Base-by-base conservation (phyloP, 1,139 yeast species). In the Citeromyces hawaiiensis region DNA sequence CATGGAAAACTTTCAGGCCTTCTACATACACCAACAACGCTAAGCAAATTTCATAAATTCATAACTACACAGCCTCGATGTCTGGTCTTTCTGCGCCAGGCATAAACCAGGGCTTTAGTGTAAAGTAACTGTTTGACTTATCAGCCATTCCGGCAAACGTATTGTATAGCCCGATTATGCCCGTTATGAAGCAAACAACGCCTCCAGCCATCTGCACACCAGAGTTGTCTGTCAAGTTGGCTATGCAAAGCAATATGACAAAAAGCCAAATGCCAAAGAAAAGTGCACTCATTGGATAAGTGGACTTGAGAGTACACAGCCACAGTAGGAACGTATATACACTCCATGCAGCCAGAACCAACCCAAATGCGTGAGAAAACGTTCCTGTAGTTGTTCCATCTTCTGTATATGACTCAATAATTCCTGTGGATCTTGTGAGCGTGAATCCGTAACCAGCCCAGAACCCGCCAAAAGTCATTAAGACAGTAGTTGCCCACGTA, bases 381-480 rank as follows among this genome's bases (percentile, higher is more conserved):
- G 66, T 71, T 6, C 61, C 61, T 1, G 62, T 55, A 4, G 17
- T 16, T 3, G 34, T 16, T 30, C 34, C 34, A 17, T 30, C 34
- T 18, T 8, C 36, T 9, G 29, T 19, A 49, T 80, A 80, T 17
- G 77, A 70, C 4, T 65, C 60, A 2, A 60, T 54, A 40, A 76
- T 68, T 14, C 75, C 78, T 36, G 79, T 72, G 3, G 15, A 14
- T 10, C 16, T 30, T 16, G 34, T 30, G 17, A 30, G 34, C 4
- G 34, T 30, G 10, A 30, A 30, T 21, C 80, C 78, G 53, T 70
- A 79, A 17, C 79, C 62, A 42, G 80, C 61, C 85, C 88, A 82
- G 58, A 80, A 82, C 8, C 83, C 85, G 40, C 88, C 88, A 53
- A 77, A 82, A 42, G 81, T 72, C 39, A 76, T 63, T 53, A 82